Percentiles rank a stretch among this genome's conserved stretches.
These are phyloP conservation scores for Cystobasidium tubakii DNA, from an alignment of 768 basidiomycete genomes.

Conservation along the genomic window DNA sequence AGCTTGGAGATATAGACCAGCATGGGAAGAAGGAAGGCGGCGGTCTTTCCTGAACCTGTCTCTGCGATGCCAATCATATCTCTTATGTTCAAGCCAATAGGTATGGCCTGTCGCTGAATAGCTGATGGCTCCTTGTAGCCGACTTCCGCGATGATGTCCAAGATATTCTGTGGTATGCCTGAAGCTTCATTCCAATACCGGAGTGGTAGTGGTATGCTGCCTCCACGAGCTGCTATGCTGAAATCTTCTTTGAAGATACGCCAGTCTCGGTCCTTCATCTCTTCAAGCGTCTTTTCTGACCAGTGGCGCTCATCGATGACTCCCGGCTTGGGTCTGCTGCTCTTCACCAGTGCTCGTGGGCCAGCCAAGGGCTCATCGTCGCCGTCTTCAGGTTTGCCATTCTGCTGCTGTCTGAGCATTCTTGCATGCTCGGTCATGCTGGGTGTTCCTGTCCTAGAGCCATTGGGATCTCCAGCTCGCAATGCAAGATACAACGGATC, in stretches of 20 bases:
- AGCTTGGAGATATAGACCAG: conserved; percentile 84
- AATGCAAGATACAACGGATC: conserved; percentile 44
- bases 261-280: conserved; percentile 99
- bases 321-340: conserved; percentile 69
- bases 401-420: not conserved
- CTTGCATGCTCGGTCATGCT: conserved; percentile 24
- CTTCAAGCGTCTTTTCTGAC: conserved; percentile 83
- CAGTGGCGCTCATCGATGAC: conserved; percentile 93
- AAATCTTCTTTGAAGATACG: conserved; percentile 98
- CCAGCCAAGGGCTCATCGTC: conserved; percentile 39
- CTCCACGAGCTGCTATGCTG: conserved; percentile 86
- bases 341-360: conserved; percentile 69
- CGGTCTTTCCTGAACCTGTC: conserved; percentile 98
- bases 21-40: conserved; percentile 87
- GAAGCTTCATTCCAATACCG: conserved; percentile 82
- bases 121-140: conserved; percentile 96
- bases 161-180: conserved; percentile 66
- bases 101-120: conserved; percentile 96
- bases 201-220: conserved; percentile 84
- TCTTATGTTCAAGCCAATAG: conserved; percentile 92
- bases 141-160: conserved; percentile 78
- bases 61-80: conserved; percentile 98
- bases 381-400: conserved; percentile 34
- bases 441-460: conserved; percentile 50
- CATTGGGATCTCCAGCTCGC: conserved; percentile 50